Evolutionary conservation across 2,329 filamentous ascomycete genomes (phyloP).

Genomic region (Paecilomyces sp.): DNA sequence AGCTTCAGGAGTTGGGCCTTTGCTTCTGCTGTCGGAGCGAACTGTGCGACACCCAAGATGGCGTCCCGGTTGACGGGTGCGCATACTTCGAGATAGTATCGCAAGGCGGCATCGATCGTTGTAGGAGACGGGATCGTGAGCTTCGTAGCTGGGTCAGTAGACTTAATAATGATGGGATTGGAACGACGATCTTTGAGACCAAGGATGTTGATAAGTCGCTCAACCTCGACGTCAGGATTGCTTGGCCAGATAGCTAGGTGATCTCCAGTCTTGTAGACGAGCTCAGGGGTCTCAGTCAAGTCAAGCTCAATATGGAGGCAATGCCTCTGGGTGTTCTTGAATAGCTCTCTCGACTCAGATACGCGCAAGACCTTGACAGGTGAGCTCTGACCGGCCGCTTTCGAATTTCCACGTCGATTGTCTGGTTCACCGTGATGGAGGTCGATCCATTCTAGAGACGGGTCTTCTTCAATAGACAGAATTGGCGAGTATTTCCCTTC

Average conservation of each 20-base stretch:
- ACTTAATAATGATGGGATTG: constrained; percentile 27
- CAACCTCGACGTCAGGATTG: constrained; percentile 78
- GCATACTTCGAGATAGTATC: constrained; percentile 90
- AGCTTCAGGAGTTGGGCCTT: constrained; percentile 78
- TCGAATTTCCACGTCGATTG: constrained; percentile 68
- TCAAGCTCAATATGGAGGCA: constrained; percentile 88
- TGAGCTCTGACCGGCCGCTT: constrained; percentile 59
- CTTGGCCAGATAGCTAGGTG: constrained; percentile 90
- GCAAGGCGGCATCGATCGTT: constrained; percentile 75
- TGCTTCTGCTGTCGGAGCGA: constrained; percentile 68
- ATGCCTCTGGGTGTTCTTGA: constrained; percentile 71
- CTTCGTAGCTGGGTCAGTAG: constrained; percentile 32
- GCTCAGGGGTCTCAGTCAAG: constrained; percentile 65
- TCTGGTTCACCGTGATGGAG: constrained; percentile 88
- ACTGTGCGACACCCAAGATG: constrained; percentile 70
- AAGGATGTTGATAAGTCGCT: constrained; percentile 61
- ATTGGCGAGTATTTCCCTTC: constrained; percentile 84
- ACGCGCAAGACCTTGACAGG: constrained; percentile 83
- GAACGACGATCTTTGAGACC: constrained; percentile 37
- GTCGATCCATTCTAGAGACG: constrained; percentile 61
- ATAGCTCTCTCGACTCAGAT: constrained; percentile 70
- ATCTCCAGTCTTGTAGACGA: constrained; percentile 88
- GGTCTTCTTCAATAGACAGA: constrained; percentile 66
- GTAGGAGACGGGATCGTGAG: constrained; percentile 87
- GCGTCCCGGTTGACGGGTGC: constrained; percentile 90